These are phyloP conservation scores for Catharanthus roseus DNA, from an alignment of 257 asterid genomes.

Conservation along the genomic window DNA sequence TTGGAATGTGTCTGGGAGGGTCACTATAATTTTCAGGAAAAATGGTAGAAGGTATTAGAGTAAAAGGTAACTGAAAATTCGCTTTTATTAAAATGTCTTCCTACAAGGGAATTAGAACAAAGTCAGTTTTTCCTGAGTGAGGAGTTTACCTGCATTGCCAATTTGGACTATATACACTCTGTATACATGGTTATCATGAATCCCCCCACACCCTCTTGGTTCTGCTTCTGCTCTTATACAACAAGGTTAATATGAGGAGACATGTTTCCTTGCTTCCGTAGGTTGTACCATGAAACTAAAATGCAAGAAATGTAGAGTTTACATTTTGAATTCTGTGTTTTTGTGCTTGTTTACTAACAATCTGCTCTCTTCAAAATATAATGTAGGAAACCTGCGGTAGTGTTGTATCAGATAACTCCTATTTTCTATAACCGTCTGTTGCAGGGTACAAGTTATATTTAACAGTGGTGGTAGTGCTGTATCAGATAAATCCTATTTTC, in stretches of 20 bases:
- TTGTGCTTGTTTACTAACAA: neutral
- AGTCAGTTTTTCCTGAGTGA: too few relatives aligned
- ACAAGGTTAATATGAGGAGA: neutral
- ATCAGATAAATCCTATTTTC: neutral
- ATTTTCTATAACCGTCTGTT: neutral
- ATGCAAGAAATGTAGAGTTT: neutral
- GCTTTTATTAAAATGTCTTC: neutral
- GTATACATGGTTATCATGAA: neutral
- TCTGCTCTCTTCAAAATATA: neutral
- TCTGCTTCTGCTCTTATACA: neutral
- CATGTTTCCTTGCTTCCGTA: neutral
- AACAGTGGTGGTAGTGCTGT: constrained; percentile 41
- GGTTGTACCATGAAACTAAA: neutral
- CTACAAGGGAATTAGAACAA: neutral
- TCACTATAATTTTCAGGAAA: neutral
- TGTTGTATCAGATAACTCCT: neutral
- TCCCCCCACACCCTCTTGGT: neutral
- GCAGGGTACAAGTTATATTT: constrained; percentile 81
- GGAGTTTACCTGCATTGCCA: too few relatives aligned
- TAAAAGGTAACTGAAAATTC: neutral
- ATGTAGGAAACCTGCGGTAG: neutral
- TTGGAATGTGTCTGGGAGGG: neutral
- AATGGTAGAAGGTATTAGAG: neutral
- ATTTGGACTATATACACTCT: neutral
- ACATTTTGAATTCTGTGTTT: neutral